phyloP scores from a whole-genome alignment of 2,329 filamentous ascomycete genomes.

The Rutstroemia sp. region DNA sequence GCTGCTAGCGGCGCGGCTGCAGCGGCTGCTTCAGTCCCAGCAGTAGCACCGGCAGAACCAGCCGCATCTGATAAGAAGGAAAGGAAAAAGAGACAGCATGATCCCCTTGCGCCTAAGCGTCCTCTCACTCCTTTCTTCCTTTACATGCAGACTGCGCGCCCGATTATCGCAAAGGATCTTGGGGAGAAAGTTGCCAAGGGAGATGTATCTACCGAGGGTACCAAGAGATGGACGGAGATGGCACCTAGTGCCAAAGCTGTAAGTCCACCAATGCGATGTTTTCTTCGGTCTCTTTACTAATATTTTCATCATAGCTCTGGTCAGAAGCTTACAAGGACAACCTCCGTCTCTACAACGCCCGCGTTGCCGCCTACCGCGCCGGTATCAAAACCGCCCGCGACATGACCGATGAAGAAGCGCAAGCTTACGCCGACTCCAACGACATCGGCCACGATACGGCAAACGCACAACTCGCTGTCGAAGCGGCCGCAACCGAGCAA shows the following conservation, averaged over 20 bases:
- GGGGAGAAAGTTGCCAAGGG: slow-evolving; percentile 67
- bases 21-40: slow-evolving; percentile 17
- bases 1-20: slow-evolving; percentile 28
- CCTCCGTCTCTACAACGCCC: slow-evolving; percentile 56
- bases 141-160: slow-evolving; percentile 82
- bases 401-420: slow-evolving; percentile 54
- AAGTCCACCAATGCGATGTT: slow-evolving; percentile 16
- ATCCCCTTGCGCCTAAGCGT: slow-evolving; percentile 91
- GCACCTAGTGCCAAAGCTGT: slow-evolving; percentile 60
- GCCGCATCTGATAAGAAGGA: slow-evolving; percentile 70
- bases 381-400: slow-evolving; percentile 51
- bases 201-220: slow-evolving; percentile 81
- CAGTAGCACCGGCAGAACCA: slow-evolving; percentile 33
- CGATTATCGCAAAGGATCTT: slow-evolving; percentile 73
- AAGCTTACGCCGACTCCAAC: slow-evolving; percentile 52
- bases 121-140: slow-evolving; percentile 92
- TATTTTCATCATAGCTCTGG: slow-evolving; percentile 36
- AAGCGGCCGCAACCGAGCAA: slow-evolving; percentile 35
- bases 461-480: slow-evolving; percentile 39
- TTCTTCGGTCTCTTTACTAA: not conserved
- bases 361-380: slow-evolving; percentile 56
- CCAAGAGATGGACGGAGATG: slow-evolving; percentile 79
- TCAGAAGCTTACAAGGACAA: slow-evolving; percentile 63
- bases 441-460: slow-evolving; percentile 43
- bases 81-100: slow-evolving; percentile 78